Base-by-base conservation (phyloP, 345 rosid species). In the Populus deltoides region DNA sequence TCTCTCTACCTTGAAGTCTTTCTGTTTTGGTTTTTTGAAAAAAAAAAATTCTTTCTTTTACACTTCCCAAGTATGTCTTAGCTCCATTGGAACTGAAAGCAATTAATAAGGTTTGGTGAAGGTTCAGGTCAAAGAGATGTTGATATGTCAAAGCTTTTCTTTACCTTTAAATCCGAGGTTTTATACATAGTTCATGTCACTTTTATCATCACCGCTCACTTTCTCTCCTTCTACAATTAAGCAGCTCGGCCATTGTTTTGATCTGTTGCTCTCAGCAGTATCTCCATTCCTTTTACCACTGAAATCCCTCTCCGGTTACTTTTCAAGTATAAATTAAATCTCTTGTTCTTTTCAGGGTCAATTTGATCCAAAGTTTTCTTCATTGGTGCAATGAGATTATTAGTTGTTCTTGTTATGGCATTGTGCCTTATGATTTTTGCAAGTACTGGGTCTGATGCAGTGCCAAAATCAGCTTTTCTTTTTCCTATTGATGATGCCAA, bases 41-140 rank as follows among this genome's bases (percentile, higher is more conserved):
- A 33, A 33, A 33, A 31, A 33, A 33, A 33, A 4, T 33, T 7
- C 1, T 18, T 17, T 36, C 9, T 70, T 70, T 70, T 70, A 43
- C 73, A 7, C 25, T 49, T 71, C 62, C 25, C 62, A 27, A 71
- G 41, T 71, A 47, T 7, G 33, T 3, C 13, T 51, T 47, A 49
- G 47, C 36, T 45, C 65, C 71, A 66, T 33, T 49, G 72, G 78
- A 75, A 75, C 47, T 75, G 43, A 66, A 66, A 75, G 78, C 71
- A 75, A 66, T 75, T 66, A 84, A 81, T 84, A 67, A 59, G 66
- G 80, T 72, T 84, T 68, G 86, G 77, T 84, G 82, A 78, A 75
- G 68, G 57, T 81, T 75, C 66, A 69, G 78, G 25, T 70, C 71
- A 62, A 31, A 13, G 38, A 78, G 78, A 84, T 43, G 76, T 71